Evolutionary conservation across 192 early-diverging fungal species (phyloP).

Genomic region (Backusella morwellensis): DNA sequence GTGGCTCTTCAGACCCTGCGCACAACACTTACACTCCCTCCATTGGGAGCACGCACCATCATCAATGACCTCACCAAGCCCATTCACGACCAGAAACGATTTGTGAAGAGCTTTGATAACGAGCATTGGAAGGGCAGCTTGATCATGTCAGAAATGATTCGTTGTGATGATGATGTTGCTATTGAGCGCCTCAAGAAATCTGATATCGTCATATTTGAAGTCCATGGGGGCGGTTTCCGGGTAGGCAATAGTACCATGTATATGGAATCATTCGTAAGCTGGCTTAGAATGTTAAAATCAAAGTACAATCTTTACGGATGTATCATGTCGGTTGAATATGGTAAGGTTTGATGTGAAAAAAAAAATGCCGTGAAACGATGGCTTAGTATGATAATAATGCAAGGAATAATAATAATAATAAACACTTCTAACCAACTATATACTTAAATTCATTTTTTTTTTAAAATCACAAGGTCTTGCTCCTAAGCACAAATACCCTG

Average conservation of each 20-base stretch:
- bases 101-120: constrained; percentile 18
- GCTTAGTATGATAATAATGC: neutral
- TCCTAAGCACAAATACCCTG: constrained; percentile 27
- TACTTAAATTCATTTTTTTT: neutral
- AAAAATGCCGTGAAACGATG: neutral
- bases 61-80: constrained; percentile 31
- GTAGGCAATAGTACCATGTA: constrained; percentile 33
- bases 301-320: constrained; percentile 26
- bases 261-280: constrained; percentile 25
- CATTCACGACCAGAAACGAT: constrained; percentile 2
- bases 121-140: constrained; percentile 26
- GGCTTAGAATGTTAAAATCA: constrained; percentile 28
- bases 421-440: neutral
- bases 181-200: constrained; percentile 13
- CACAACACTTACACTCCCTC: constrained; percentile 3
- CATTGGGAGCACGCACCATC: constrained; percentile 17
- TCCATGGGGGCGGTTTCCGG: constrained; percentile 36
- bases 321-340: constrained; percentile 34
- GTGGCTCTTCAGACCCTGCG: constrained; percentile 14
- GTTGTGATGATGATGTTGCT: constrained; percentile 5
- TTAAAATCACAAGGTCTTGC: constrained; percentile 16
- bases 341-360: constrained; percentile 16
- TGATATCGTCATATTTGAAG: constrained; percentile 31
- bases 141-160: constrained; percentile 26
- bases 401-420: neutral